A percentile compares a stretch with the other conserved stretches of the same genome.
Conservation (phyloP, 192 early-diverging fungal species). For the Mortierella claussenii region DNA sequence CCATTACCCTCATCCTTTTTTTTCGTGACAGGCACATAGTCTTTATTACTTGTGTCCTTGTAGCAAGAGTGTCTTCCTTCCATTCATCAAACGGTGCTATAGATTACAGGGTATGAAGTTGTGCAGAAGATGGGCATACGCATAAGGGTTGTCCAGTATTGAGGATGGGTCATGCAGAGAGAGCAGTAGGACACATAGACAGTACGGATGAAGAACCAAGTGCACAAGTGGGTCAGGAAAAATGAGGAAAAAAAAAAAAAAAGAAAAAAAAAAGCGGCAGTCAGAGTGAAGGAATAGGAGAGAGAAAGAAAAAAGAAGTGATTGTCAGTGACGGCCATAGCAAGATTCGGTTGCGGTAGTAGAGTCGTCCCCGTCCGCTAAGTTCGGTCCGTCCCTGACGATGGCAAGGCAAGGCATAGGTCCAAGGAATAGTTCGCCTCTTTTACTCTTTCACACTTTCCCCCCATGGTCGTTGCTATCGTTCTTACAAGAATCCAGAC, state of each 20-base stretch:
- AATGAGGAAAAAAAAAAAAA: neutral
- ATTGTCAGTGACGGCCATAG: neutral
- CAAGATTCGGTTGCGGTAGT: neutral
- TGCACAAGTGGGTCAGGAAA: too few relatives aligned
- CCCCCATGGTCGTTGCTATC: neutral
- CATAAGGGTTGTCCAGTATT: neutral
- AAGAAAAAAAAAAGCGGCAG: neutral
- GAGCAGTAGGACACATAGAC: neutral
- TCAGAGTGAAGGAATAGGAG: conserved; percentile 1
- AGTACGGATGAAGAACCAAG: neutral
- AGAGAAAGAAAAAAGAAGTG: conserved; percentile 2
- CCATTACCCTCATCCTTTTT: too few relatives aligned
- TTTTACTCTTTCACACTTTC: conserved; percentile 3
- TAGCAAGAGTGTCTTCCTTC: too few relatives aligned
- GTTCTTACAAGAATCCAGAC: conserved; percentile 76
- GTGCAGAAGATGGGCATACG: neutral
- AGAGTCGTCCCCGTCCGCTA: too few relatives aligned
- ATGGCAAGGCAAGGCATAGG: neutral
- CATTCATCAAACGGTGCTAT: too few relatives aligned
- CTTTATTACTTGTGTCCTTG: too few relatives aligned
- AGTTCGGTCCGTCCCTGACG: too few relatives aligned
- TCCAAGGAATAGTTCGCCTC: neutral
- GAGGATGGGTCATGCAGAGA: neutral
- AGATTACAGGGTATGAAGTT: too few relatives aligned
- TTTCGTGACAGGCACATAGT: too few relatives aligned